These are phyloP conservation scores for Dioscorea dumetorum DNA, from an alignment of 106 monocot genomes.

Conservation along the genomic window DNA sequence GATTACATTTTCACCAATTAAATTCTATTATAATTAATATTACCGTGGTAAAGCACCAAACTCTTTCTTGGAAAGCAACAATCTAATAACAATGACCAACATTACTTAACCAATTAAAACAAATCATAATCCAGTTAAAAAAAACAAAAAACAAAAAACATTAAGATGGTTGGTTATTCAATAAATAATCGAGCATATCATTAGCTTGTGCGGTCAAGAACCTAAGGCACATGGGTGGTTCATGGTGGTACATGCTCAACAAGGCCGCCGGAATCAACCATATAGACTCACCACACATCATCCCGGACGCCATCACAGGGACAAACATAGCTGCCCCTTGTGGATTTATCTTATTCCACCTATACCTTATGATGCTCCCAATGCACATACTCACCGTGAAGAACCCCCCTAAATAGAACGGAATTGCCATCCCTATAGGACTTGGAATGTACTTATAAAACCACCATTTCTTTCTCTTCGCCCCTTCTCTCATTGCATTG, in stretches of 20 bases:
- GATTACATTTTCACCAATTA: too few relatives aligned
- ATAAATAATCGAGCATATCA: too few relatives aligned
- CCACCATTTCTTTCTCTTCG: not conserved
- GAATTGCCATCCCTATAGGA: not conserved
- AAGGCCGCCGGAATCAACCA: not conserved
- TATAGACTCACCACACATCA: not conserved
- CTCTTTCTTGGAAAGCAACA: too few relatives aligned
- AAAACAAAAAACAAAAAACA: too few relatives aligned
- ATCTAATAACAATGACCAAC: too few relatives aligned
- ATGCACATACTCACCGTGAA: not conserved
- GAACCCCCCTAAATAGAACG: not conserved
- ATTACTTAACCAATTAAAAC: too few relatives aligned
- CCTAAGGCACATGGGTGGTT: not conserved
- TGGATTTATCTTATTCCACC: not conserved
- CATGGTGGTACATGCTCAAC: not conserved
- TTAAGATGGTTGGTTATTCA: too few relatives aligned
- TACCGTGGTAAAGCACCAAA: too few relatives aligned
- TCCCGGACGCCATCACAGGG: not conserved
- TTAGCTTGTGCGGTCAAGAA: not conserved
- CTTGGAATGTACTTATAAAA: not conserved
- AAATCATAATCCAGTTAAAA: too few relatives aligned
- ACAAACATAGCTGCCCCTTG: not conserved
- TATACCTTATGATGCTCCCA: not conserved
- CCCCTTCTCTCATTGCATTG: not conserved
- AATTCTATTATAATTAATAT: too few relatives aligned